Conservation (phyloP, 345 rosid species). For the Cardamine resedifolia region DNA sequence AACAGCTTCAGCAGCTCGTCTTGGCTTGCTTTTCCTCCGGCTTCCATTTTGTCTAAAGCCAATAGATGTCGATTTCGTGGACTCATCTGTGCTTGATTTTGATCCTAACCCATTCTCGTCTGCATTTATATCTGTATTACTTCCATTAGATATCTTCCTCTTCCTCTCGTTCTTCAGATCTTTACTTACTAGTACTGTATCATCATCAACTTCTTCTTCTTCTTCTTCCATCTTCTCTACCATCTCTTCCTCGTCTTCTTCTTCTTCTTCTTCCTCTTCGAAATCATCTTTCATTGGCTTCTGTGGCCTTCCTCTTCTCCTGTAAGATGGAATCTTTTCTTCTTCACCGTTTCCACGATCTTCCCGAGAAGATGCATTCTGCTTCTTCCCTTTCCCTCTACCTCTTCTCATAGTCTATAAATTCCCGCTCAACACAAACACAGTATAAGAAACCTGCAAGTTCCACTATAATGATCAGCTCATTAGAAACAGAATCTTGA, state of each 20-base stretch:
- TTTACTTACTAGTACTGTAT: conserved; percentile 38
- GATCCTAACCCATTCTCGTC: conserved; percentile 51
- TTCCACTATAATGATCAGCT: not conserved
- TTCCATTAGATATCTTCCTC: conserved; percentile 52
- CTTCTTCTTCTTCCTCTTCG: conserved; percentile 44
- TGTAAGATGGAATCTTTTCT: conserved; percentile 52
- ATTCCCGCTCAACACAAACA: not conserved
- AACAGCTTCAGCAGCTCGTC: conserved; percentile 81
- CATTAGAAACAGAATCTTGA: not conserved
- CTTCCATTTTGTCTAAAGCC: conserved; percentile 65
- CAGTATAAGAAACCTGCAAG: not conserved
- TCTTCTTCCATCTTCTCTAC: conserved; percentile 39
- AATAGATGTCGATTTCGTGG: conserved; percentile 36
- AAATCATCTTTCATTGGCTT: conserved; percentile 52
- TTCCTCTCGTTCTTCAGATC: conserved; percentile 50
- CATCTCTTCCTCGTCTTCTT: conserved; percentile 9
- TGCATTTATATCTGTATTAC: conserved; percentile 32
- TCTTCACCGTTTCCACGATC: conserved; percentile 64
- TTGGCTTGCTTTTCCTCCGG: conserved; percentile 73
- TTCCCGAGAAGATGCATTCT: conserved; percentile 42
- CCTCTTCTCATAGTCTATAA: conserved; percentile 46
- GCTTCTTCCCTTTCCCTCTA: conserved; percentile 77
- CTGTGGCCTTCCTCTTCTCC: conserved; percentile 74
- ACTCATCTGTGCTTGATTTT: conserved; percentile 47
- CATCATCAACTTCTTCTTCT: conserved; percentile 30